Conservation (phyloP, 192 early-diverging fungal genomes). For the Geranomyces michiganensis region DNA sequence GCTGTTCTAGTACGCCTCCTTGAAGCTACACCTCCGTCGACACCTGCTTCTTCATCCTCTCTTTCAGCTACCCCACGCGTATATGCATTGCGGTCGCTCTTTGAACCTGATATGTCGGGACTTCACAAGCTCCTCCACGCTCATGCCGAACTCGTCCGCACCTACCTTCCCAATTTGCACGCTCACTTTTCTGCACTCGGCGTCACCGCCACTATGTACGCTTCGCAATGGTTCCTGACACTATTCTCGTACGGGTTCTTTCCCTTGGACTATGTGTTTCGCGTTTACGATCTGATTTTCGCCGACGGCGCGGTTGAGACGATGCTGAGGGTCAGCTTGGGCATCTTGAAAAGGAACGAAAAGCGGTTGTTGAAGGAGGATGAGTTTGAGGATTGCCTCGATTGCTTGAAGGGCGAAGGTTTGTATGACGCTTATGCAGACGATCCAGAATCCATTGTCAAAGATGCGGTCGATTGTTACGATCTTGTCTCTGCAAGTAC, state of each 20-base stretch:
- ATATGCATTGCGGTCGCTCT: slow-evolving; percentile 87
- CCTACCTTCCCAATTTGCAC: slow-evolving; percentile 78
- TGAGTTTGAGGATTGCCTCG: slow-evolving; percentile 82
- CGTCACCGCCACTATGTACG: slow-evolving; percentile 88
- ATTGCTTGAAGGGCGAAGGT: slow-evolving; percentile 69
- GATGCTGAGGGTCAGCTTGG: slow-evolving; percentile 78
- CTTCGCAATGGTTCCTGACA: slow-evolving; percentile 97
- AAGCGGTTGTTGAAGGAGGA: slow-evolving; percentile 64
- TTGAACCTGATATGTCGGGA: slow-evolving; percentile 82
- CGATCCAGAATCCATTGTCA: slow-evolving; percentile 42
- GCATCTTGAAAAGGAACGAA: slow-evolving; percentile 81
- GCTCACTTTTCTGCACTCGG: slow-evolving; percentile 76
- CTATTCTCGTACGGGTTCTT: slow-evolving; percentile 88
- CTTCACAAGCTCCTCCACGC: slow-evolving; percentile 84
- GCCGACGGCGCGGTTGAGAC: slow-evolving; percentile 72
- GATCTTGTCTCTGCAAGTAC: slow-evolving; percentile 14
- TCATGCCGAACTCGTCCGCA: slow-evolving; percentile 77
- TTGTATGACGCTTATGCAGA: slow-evolving; percentile 41
- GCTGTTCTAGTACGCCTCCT: slow-evolving; percentile 85
- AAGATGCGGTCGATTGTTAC: slow-evolving; percentile 40
- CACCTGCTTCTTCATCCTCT: slow-evolving; percentile 8
- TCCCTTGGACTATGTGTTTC: slow-evolving; percentile 81
- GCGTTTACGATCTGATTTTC: slow-evolving; percentile 91
- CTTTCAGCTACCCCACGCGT: slow-evolving; percentile 16
- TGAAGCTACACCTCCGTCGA: slow-evolving; percentile 47